phyloP scores from a whole-genome alignment of 2,329 filamentous ascomycete species.

The Penicillium concentricum region DNA sequence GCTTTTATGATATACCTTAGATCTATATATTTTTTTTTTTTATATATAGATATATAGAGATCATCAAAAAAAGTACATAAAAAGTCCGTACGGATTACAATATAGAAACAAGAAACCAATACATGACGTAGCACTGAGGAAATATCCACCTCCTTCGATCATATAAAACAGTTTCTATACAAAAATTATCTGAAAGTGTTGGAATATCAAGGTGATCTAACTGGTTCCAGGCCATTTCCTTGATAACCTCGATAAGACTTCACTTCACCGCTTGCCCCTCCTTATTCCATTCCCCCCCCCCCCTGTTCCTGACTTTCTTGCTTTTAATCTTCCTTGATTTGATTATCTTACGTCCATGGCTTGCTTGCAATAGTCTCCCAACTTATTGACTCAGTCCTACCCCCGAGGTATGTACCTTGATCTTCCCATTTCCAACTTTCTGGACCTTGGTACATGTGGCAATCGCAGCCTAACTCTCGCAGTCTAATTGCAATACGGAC shows the following conservation, averaged over 20 bases:
- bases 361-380: slow-evolving; percentile 14
- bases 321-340: not conserved
- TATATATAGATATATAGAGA: not conserved
- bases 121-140: slow-evolving; percentile 26
- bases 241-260: slow-evolving; percentile 20
- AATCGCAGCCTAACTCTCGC: slow-evolving; percentile 12
- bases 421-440: slow-evolving; percentile 8
- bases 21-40: too few species aligned
- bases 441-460: slow-evolving; percentile 11
- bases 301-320: slow-evolving; percentile 2
- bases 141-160: slow-evolving; percentile 1
- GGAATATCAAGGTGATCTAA: not conserved
- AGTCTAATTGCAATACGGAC: slow-evolving; percentile 8
- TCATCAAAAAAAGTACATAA: not conserved
- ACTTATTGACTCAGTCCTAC: slow-evolving; percentile 12
- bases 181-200: too few species aligned
- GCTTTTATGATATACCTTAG: not conserved
- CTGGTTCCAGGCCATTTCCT: slow-evolving; percentile 11
- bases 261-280: slow-evolving; percentile 28
- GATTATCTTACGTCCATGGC: slow-evolving; percentile 12
- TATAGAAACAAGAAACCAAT: not conserved
- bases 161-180: not conserved
- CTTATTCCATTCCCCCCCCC: not conserved
- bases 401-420: slow-evolving; percentile 22
- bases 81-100: not conserved